phyloP scores from a whole-genome alignment of 179 eudicot genomes.

The Carnegiea gigantea region DNA sequence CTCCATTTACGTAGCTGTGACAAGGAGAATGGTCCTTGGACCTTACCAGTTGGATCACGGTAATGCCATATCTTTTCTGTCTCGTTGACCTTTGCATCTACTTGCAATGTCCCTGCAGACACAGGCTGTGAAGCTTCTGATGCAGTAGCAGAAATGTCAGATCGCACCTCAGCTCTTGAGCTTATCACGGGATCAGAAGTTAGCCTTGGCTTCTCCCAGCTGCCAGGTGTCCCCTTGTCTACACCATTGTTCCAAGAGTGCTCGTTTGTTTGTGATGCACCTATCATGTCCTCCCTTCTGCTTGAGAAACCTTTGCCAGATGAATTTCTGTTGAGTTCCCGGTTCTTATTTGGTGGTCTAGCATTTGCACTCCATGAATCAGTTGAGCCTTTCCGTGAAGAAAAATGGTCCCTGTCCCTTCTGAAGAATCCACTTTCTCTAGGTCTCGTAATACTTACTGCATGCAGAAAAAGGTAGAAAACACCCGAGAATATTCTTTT shows the following conservation, averaged over 20 bases:
- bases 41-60: constrained; percentile 82
- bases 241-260: constrained; percentile 47
- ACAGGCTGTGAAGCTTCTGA: constrained; percentile 41
- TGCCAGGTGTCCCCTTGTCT: constrained; percentile 37
- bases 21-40: constrained; percentile 95
- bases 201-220: constrained; percentile 44
- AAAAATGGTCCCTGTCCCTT: constrained; percentile 57
- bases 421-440: constrained; percentile 55
- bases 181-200: constrained; percentile 32
- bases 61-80: constrained; percentile 87
- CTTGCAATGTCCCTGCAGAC: constrained; percentile 35
- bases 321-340: constrained; percentile 50
- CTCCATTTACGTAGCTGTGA: constrained; percentile 93
- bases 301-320: constrained; percentile 46
- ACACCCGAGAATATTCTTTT: neutral
- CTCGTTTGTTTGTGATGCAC: constrained; percentile 39
- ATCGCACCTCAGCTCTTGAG: constrained; percentile 25
- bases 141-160: constrained; percentile 28
- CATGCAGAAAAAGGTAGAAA: constrained; percentile 20
- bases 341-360: constrained; percentile 45
- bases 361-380: constrained; percentile 65
- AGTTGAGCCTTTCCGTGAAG: constrained; percentile 58
- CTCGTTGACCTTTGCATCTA: constrained; percentile 50
- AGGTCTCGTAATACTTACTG: constrained; percentile 51
- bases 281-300: constrained; percentile 44